Conservation (phyloP, 164 flowering plant genomes). For the Nymphaea thermarum region DNA sequence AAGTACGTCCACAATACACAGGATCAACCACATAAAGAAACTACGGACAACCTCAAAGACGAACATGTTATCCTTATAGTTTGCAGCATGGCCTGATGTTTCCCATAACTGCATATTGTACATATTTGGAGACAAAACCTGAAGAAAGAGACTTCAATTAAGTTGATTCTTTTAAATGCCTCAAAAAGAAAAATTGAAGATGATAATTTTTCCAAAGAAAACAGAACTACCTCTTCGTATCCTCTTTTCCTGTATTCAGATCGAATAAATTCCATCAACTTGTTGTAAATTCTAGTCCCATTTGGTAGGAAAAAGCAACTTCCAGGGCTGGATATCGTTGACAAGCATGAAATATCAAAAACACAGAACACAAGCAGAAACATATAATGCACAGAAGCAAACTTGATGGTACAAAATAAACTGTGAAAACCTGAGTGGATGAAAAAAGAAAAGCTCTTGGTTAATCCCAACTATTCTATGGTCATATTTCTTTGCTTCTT, state of each 20-base stretch:
- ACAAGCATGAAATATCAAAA: background rate
- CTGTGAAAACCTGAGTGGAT: slow-evolving; percentile 63
- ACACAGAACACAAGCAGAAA: background rate
- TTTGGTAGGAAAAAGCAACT: slow-evolving; percentile 94
- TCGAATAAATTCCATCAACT: slow-evolving; percentile 67
- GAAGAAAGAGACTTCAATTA: slow-evolving; percentile 6
- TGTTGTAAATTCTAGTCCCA: slow-evolving; percentile 86
- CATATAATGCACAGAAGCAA: background rate
- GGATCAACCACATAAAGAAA: background rate
- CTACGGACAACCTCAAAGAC: slow-evolving; percentile 54
- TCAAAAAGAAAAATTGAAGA: background rate
- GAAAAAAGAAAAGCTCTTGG: slow-evolving; percentile 95
- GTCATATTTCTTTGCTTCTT: slow-evolving; percentile 94
- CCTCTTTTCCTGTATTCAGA: slow-evolving; percentile 73
- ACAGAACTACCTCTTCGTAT: slow-evolving; percentile 63
- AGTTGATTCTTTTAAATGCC: background rate
- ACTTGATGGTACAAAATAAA: background rate
- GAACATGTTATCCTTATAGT: slow-evolving; percentile 97
- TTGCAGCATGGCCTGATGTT: slow-evolving; percentile 95
- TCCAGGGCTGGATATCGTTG: slow-evolving; percentile 63
- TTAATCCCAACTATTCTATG: slow-evolving; percentile 72
- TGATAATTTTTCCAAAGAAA: no score
- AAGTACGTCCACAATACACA: background rate
- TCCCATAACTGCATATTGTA: slow-evolving; percentile 99
- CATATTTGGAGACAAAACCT: slow-evolving; percentile 89